A percentile compares a stretch with the other conserved stretches of the same genome.
Evolutionary conservation across 148 eudicot species (phyloP).

Genomic region (Beta vulgaris): DNA sequence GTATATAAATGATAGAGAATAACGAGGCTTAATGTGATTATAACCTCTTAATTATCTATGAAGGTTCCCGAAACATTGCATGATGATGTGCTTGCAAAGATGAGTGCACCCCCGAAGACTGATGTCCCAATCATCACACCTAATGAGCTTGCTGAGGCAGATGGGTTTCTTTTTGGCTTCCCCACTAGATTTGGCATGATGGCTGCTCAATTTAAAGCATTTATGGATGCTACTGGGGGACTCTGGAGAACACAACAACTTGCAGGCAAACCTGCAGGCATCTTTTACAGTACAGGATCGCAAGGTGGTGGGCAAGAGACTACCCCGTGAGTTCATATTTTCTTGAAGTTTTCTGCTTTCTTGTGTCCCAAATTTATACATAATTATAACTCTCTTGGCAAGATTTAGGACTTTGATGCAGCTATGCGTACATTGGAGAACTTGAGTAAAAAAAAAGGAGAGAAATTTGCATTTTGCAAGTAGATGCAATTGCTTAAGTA

Average conservation of each 20-base stretch:
- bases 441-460: too few relatives aligned
- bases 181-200: conserved; percentile 83
- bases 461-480: neutral
- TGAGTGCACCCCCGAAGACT: conserved; percentile 67
- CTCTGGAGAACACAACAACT: conserved; percentile 66
- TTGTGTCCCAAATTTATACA: neutral
- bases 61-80: conserved; percentile 73
- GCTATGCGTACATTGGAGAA: neutral
- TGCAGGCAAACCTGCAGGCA: conserved; percentile 77
- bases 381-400: neutral
- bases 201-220: conserved; percentile 83
- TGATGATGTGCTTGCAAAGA: conserved; percentile 54
- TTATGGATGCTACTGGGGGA: conserved; percentile 67
- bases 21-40: neutral
- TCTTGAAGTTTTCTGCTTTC: neutral
- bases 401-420: neutral
- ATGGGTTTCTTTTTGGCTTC: conserved; percentile 69
- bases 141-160: conserved; percentile 63
- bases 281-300: conserved; percentile 69
- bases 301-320: conserved; percentile 94
- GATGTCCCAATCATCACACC: conserved; percentile 58
- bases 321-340: conserved; percentile 50
- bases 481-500: too few relatives aligned
- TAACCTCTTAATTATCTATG: neutral
- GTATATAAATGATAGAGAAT: too few relatives aligned